Evolutionary conservation across 805 yeast species (phyloP).

Genomic region (Dipodascopsis tothii): DNA sequence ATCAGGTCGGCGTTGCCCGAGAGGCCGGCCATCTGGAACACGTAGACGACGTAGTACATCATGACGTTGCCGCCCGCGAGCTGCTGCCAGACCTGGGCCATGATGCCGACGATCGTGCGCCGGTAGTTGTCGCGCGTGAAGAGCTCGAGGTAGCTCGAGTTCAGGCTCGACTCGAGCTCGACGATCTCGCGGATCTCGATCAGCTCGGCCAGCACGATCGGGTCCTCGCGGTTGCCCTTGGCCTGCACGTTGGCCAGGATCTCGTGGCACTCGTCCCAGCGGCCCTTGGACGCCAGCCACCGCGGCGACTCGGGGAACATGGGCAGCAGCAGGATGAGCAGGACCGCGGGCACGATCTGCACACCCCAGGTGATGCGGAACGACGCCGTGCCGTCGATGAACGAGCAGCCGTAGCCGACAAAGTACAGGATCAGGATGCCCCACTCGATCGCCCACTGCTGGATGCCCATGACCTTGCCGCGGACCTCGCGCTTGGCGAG

Average conservation of each 20-base stretch:
- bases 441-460: conserved; percentile 52
- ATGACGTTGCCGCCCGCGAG: conserved; percentile 40
- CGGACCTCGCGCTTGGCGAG: conserved; percentile 10
- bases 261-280: conserved; percentile 36
- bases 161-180: conserved; percentile 7
- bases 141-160: conserved; percentile 3
- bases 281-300: conserved; percentile 42
- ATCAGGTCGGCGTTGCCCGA: conserved; percentile 40
- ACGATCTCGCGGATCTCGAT: conserved; percentile 14
- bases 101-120: conserved; percentile 7
- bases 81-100: conserved; percentile 22
- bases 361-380: conserved; percentile 62
- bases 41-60: conserved; percentile 40
- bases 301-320: conserved; percentile 36
- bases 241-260: conserved; percentile 10
- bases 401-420: conserved; percentile 40
- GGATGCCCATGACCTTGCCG: conserved; percentile 25
- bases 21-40: conserved; percentile 42
- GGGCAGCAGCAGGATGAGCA: conserved; percentile 39
- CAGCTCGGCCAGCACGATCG: conserved; percentile 14
- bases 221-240: conserved; percentile 7
- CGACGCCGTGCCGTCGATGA: conserved; percentile 40
- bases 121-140: neutral
- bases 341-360: conserved; percentile 44
- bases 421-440: conserved; percentile 54